Percentiles rank a stretch among this genome's conserved stretches.
phyloP scores from a whole-genome alignment of 352 stramenopile genomes.

The Globisporangium heterothallicum region DNA sequence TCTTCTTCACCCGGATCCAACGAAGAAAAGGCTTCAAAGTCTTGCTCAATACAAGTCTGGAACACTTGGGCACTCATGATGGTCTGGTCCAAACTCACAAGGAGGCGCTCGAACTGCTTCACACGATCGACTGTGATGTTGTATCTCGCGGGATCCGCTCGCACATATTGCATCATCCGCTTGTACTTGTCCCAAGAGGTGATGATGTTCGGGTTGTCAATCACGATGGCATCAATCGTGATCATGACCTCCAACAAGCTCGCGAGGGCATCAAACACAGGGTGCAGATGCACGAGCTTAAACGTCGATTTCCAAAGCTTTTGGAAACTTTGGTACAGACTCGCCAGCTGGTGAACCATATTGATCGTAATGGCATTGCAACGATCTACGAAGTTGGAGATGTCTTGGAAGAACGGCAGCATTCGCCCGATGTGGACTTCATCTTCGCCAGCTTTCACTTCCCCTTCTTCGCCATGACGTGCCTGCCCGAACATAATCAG shows the following conservation, averaged over 20 bases:
- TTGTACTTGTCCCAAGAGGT: conserved; percentile 90
- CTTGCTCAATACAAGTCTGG: conserved; percentile 84
- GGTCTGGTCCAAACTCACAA: conserved; percentile 84
- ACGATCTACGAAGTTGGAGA: conserved; percentile 88
- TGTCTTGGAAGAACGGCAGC: conserved; percentile 87
- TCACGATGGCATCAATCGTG: conserved; percentile 84
- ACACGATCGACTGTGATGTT: conserved; percentile 81
- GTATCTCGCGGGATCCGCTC: conserved; percentile 74
- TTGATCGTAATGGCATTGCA: conserved; percentile 88
- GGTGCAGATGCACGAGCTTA: conserved; percentile 77
- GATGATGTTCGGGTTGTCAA: conserved; percentile 84
- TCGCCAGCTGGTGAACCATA: conserved; percentile 87
- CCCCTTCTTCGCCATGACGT: conserved; percentile 57
- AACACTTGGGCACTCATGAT: conserved; percentile 88
- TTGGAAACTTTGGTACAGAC: conserved; percentile 83
- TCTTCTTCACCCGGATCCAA: conserved; percentile 55
- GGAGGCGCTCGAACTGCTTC: conserved; percentile 79
- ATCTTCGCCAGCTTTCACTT: conserved; percentile 69
- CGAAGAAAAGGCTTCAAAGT: conserved; percentile 80
- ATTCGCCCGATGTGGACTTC: conserved; percentile 84
- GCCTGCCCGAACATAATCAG: conserved; percentile 88
- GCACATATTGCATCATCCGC: conserved; percentile 87
- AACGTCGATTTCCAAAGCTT: conserved; percentile 88
- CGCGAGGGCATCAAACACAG: conserved; percentile 74
- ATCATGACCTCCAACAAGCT: conserved; percentile 85